Evolutionary conservation across 164 flowering plant species (phyloP), one percentile per base, ranked within the genome.

Genomic region (Paratinospora sagittata): DNA sequence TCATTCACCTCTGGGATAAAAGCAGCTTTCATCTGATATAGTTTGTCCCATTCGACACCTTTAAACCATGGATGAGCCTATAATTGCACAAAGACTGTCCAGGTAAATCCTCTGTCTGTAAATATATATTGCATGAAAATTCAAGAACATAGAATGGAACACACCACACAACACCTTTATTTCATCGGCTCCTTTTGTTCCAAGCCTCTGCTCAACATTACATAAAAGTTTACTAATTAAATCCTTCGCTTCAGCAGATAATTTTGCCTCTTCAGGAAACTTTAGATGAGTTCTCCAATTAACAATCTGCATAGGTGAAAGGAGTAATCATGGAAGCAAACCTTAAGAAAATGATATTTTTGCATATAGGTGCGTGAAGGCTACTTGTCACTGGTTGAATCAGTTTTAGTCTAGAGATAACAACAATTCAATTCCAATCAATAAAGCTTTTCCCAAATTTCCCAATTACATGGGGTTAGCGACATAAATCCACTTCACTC

Each of bases 21-120:
- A 65, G 98, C 98, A 82, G 98, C 98, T 80, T 89, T 86, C 84
- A 87, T 89, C 76, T 89, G 88, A 78, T 94, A 92, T 71, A 94
- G 74, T 73, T 76, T 88, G 27, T 88, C 93, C 98, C 98, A 94
- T 65, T 86, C 82, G 66, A 88, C 60, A 61, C 89, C 92, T 67
- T 81, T 74, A 76, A 94, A 94, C 98, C 98, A 94, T 16, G 97
- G 90, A 71, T 94, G 98, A 70, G 84, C 89, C 98, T 92, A 80
- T 63, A 75, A 81, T 67, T 41, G 72, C 24, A n/a, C 6, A 68
- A 68, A 55, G 68, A 27, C 23, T 70, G 74, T 63, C 70, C 74
- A 74, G 60, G 36, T 72, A 27, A 64, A 62, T 63, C 27, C 37
- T 55, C 19, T 39, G 61, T 61, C 55, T 57, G 45, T 37, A 49